Conservation (phyloP, 2,329 filamentous ascomycete species). For the Colletotrichum viniferum region DNA sequence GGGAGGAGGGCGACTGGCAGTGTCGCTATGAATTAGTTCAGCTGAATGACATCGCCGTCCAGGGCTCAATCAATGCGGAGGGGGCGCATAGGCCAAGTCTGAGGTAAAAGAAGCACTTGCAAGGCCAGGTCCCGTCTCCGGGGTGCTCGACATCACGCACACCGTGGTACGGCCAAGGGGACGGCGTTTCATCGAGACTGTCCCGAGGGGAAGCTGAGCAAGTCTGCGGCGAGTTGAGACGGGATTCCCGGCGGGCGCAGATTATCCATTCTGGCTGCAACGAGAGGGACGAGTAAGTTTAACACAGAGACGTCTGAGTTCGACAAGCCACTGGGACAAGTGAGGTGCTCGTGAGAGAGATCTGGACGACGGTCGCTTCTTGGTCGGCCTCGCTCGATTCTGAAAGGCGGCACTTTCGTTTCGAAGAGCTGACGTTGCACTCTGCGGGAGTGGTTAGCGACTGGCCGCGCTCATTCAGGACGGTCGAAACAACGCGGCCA, state of each 20-base stretch:
- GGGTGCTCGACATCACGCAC: slow-evolving; percentile 10
- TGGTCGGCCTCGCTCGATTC: neutral
- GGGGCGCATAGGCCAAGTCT: neutral
- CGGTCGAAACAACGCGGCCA: slow-evolving; percentile 6
- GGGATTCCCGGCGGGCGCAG: slow-evolving; percentile 2
- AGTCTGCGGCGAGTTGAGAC: neutral
- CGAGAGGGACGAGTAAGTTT: neutral
- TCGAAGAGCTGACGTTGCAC: neutral
- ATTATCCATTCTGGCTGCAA: slow-evolving; percentile 8
- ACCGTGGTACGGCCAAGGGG: slow-evolving; percentile 1
- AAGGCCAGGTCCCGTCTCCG: neutral
- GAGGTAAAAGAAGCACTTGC: neutral
- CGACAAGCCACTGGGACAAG: neutral
- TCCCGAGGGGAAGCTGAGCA: slow-evolving; percentile 2
- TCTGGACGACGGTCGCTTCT: neutral
- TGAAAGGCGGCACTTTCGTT: neutral
- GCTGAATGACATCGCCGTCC: neutral
- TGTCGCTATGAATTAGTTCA: neutral
- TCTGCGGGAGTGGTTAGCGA: neutral
- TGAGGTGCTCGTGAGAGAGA: neutral
- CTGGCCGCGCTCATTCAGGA: neutral
- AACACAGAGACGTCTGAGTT: neutral
- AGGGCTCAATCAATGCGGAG: neutral
- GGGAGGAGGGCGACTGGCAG: neutral
- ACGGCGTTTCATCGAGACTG: slow-evolving; percentile 14